Base-by-base conservation (phyloP, 2,329 filamentous ascomycete genomes). In the Xylariaceae sp. region DNA sequence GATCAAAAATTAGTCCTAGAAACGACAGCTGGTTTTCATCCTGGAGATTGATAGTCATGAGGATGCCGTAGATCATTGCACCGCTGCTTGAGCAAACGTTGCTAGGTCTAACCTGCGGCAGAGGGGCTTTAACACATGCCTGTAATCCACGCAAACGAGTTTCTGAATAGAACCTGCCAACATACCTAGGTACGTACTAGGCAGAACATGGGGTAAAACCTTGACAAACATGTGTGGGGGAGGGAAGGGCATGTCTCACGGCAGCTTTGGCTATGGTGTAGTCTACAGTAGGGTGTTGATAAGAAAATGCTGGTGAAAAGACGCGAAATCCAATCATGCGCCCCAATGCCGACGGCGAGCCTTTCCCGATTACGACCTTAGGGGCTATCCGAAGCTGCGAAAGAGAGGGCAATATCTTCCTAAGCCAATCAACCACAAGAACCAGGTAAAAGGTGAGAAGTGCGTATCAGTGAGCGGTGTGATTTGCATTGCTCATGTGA, bases 311-410 rank as follows among this genome's bases (percentile, higher is more conserved):
- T 25, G 22, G 6, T 32, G 29, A 37, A 21, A 33, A 34, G 6
- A 35, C 27, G 6, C 25, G 12, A 27, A n/a, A 16, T 42, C 23
- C 22, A 41, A 51, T 51, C 49, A 51, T 46, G 46, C 42, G 46
- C 21, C 20, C 40, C 20, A n/a, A 37, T 43, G 42, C 19, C 40
- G 23, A 33, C 25, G 22, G 11, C 39, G 25, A 46, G 46, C 46
- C 40, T 46, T 51, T 49, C 49, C 49, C 21, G 23, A 51, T n/a
- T 49, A 27, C 22, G 43, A 44, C 11, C 33, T 14, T 36, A 23
- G 17, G 40, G 33, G 49, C 40, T 25, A 45, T 44, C 39, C 38
- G 37, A 48, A 35, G 40, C 44, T 27, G 33, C 46, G 32, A 34
- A 23, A 25, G 35, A 40, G 34, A 36, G 48, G 29, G 22, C 11